Evolutionary conservation across 1,284 basidiomycete species (phyloP).

Genomic region (Apiotrichum mycotoxinovorans): DNA sequence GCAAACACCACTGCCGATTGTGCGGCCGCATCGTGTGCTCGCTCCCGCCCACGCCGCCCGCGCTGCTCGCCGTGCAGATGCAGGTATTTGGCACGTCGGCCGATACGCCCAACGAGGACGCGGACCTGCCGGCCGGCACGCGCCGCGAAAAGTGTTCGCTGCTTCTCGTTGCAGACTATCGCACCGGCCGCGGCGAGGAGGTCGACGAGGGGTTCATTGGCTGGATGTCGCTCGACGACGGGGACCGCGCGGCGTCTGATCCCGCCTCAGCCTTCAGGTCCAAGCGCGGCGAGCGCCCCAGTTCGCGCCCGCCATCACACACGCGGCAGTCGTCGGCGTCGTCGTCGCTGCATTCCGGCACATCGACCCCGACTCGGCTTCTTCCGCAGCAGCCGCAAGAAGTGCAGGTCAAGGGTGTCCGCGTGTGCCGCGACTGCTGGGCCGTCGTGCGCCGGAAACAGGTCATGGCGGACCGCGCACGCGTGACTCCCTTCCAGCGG

Average conservation of each 20-base stretch:
- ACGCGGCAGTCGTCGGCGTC: background rate
- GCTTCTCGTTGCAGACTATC: slow-evolving; percentile 72
- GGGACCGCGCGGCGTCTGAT: slow-evolving; percentile 45
- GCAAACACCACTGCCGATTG: slow-evolving; percentile 94
- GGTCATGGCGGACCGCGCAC: slow-evolving; percentile 65
- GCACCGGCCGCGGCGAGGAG: slow-evolving; percentile 72
- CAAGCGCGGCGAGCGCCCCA: background rate
- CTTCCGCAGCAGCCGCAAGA: slow-evolving; percentile 55
- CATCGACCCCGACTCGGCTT: slow-evolving; percentile 11
- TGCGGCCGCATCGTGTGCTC: slow-evolving; percentile 93
- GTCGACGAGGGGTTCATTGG: slow-evolving; percentile 78
- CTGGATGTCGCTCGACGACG: slow-evolving; percentile 52
- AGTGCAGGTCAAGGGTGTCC: slow-evolving; percentile 74
- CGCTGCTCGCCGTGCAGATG: slow-evolving; percentile 50
- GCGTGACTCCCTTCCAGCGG: slow-evolving; percentile 62
- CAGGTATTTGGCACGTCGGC: slow-evolving; percentile 43
- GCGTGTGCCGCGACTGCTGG: slow-evolving; percentile 78
- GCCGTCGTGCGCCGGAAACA: slow-evolving; percentile 72
- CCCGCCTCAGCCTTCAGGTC: slow-evolving; percentile 14
- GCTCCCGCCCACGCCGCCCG: slow-evolving; percentile 65
- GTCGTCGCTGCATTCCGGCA: slow-evolving; percentile 5
- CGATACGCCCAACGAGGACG: slow-evolving; percentile 16
- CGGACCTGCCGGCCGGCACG: slow-evolving; percentile 50
- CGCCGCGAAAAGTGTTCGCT: slow-evolving; percentile 68
- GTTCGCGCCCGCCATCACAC: background rate